Evolutionary conservation across 257 asterid species (phyloP).

Genomic region (Parsonsia alboflavescens): DNA sequence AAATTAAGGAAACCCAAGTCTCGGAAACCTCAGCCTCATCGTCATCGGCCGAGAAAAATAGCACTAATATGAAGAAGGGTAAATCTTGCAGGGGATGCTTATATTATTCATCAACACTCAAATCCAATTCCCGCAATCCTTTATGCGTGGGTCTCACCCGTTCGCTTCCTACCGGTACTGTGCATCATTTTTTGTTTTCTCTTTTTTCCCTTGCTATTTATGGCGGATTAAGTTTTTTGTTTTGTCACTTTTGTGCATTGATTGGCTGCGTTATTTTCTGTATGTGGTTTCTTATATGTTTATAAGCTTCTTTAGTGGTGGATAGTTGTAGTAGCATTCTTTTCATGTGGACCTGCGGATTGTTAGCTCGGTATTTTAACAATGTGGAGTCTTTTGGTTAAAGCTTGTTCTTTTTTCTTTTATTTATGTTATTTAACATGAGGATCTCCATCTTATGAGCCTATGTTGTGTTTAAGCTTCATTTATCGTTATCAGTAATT

Average conservation of each 20-base stretch:
- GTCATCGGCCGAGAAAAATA: slow-evolving; percentile 19
- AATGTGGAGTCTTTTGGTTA: not conserved
- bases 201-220: not conserved
- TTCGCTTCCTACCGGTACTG: slow-evolving; percentile 63
- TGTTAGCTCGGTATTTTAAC: too few species aligned
- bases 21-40: slow-evolving; percentile 20
- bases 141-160: slow-evolving; percentile 78
- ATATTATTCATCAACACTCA: slow-evolving; percentile 62
- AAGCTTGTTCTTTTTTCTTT: not conserved
- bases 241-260: not conserved
- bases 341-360: not conserved
- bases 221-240: not conserved
- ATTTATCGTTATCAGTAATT: not conserved
- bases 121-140: slow-evolving; percentile 65
- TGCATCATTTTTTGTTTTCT: not conserved
- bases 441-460: not conserved
- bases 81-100: slow-evolving; percentile 82
- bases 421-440: not conserved
- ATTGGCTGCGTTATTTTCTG: not conserved
- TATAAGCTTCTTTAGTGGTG: not conserved
- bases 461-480: not conserved
- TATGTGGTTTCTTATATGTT: not conserved
- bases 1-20: slow-evolving; percentile 12
- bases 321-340: not conserved
- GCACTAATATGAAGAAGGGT: slow-evolving; percentile 28